These are phyloP conservation scores for Seminavis robusta DNA, from an alignment of 108 stramenopile species.

Conservation along the genomic window DNA sequence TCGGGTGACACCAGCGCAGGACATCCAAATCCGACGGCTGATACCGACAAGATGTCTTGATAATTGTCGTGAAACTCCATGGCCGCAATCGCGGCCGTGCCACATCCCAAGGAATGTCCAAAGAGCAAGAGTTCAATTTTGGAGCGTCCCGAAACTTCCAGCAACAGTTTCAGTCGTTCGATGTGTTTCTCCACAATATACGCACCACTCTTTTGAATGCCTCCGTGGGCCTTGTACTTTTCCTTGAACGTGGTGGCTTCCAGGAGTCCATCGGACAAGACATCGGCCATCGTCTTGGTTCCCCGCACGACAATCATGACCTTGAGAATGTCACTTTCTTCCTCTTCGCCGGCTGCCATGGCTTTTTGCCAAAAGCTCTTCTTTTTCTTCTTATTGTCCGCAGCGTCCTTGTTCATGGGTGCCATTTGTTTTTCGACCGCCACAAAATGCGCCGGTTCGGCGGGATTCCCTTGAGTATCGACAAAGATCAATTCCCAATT, in stretches of 20 bases:
- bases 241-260: conserved; percentile 22
- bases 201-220: conserved; percentile 18
- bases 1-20: conserved; percentile 31
- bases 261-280: conserved; percentile 29
- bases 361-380: background rate
- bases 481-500: conserved; percentile 15
- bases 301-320: conserved; percentile 34
- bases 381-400: conserved; percentile 1
- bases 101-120: conserved; percentile 40
- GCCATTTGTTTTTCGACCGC: conserved; percentile 1
- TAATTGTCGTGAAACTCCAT: conserved; percentile 29
- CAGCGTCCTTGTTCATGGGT: background rate
- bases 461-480: conserved; percentile 1
- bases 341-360: background rate
- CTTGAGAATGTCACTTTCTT: conserved; percentile 4
- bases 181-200: conserved; percentile 18
- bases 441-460: conserved; percentile 37
- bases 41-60: conserved; percentile 8
- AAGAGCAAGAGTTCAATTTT: conserved; percentile 23
- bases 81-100: conserved; percentile 34
- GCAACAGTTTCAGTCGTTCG: conserved; percentile 7
- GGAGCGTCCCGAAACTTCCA: background rate
- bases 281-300: conserved; percentile 25
- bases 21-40: conserved; percentile 39
- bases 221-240: conserved; percentile 29